Percentiles rank a stretch among this genome's conserved stretches.
These are phyloP conservation scores for Aspergillus biplanus DNA, from an alignment of 495 filamentous ascomycete genomes.

Conservation along the genomic window DNA sequence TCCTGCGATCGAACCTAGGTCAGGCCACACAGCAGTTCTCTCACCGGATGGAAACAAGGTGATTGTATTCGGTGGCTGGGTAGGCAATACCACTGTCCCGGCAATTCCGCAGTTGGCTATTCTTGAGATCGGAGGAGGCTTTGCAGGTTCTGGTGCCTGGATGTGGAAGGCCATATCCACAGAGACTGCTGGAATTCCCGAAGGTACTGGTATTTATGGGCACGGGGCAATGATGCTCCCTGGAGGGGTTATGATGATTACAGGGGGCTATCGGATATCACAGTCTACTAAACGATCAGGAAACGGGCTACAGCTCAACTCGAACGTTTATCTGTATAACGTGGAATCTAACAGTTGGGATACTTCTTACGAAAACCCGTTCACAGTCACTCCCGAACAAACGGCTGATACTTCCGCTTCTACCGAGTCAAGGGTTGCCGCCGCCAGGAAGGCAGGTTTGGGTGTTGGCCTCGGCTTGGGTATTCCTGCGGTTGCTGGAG, in stretches of 20 bases:
- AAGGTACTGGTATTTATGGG: conserved; percentile 72
- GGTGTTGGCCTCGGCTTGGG: conserved; percentile 78
- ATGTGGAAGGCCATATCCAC: conserved; percentile 66
- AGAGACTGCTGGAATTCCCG: conserved; percentile 39
- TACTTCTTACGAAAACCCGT: conserved; percentile 66
- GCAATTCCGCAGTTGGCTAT: conserved; percentile 81
- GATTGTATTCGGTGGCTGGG: conserved; percentile 87
- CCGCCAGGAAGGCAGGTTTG: conserved; percentile 63
- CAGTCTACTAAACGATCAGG: conserved; percentile 45
- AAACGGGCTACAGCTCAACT: conserved; percentile 40
- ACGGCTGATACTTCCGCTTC: conserved; percentile 1
- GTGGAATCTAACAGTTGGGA: conserved; percentile 74
- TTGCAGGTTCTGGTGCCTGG: conserved; percentile 72
- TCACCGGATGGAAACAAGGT: conserved; percentile 74
- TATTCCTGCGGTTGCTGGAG: conserved; percentile 53
- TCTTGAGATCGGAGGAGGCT: conserved; percentile 70
- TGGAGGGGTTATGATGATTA: conserved; percentile 87
- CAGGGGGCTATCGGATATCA: conserved; percentile 77
- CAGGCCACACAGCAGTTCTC: conserved; percentile 82
- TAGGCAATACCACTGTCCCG: conserved; percentile 72
- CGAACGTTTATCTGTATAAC: conserved; percentile 72
- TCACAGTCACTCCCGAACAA: neutral
- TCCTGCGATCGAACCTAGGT: conserved; percentile 68
- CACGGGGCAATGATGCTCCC: conserved; percentile 84
- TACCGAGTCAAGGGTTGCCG: conserved; percentile 21